Base-by-base conservation (phyloP, 106 monocot species). In the Posidonia australis region DNA sequence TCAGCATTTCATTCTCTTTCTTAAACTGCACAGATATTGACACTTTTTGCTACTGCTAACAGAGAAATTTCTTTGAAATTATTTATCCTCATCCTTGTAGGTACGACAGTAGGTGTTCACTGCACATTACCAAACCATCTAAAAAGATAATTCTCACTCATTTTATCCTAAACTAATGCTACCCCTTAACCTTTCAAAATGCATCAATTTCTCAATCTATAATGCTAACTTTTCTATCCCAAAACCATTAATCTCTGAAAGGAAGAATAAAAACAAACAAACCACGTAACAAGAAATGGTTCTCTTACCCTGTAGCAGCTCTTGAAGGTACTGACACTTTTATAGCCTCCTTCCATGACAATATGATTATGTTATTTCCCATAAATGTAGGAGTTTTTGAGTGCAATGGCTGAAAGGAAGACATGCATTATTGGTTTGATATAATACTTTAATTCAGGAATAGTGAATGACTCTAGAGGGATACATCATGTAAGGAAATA, bases 311-410 rank as follows among this genome's bases (percentile, higher is more conserved):
- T 51, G 76, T 20, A 16, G 70, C 46, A 62, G 74, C 70, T 24
- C 47, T 67, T 45, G 80, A 72, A 74, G 80, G 27, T 67, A 73
- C 68, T 44, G 74, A 32, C 36, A 57, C 62, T 64, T 91, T 92
- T 24, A 36, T 52, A 22, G 68, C 74, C 46, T 99, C 98, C 51
- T 72, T 80, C 90, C 98, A 91, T 9, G 98, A 99, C 20, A 92
- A 73, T 22, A 31, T 85, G 43, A 99, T 78, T 67, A 85, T 99
- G 23, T 63, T 72, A 67, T 88, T 83, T 48, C 87, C 91, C 64
- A 99, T 83, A 62, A 99, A 99, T 41, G 88, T 71, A 66, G 98
- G 98, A 44, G 87, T 54, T 64, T 99, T 99, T 18, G 77, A 74
- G 78, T 83, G 91, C 67, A 99, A 70, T n/a, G 98, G 88, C 98